A percentile compares a stretch with the other conserved stretches of the same genome.
These are phyloP conservation scores for Fusarium aywerte DNA, from an alignment of 2,329 filamentous ascomycete genomes.

Conservation along the genomic window DNA sequence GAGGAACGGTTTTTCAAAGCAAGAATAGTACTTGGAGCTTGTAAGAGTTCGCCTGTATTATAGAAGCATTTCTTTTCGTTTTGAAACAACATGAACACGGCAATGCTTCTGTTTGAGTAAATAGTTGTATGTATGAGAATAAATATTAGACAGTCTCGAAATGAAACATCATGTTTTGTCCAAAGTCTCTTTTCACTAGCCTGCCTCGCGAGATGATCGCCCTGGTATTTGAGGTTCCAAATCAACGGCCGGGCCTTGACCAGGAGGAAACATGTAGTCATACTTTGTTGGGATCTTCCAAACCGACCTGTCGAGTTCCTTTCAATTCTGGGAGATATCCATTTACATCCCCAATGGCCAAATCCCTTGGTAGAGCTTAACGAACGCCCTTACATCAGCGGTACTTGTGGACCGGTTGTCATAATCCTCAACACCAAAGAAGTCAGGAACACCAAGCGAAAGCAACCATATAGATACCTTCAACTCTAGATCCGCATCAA, in stretches of 20 bases:
- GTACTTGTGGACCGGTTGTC: accelerated
- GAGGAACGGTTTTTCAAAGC: background rate
- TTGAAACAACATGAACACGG: background rate
- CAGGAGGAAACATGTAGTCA: background rate
- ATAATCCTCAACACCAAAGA: background rate
- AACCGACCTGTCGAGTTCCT: conserved; percentile 3
- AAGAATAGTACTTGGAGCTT: background rate
- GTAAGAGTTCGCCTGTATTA: background rate
- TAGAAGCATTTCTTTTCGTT: background rate
- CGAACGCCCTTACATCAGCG: background rate
- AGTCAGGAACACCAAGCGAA: background rate
- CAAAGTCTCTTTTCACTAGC: accelerated
- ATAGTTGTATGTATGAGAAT: background rate
- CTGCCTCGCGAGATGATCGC: background rate
- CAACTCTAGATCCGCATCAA: conserved; percentile 1
- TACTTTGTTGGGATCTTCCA: background rate
- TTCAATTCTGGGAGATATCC: conserved; percentile 14
- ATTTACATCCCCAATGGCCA: conserved; percentile 10
- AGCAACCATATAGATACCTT: conserved; percentile 4
- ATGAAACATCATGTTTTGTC: background rate
- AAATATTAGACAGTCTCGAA: background rate
- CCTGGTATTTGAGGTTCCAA: background rate
- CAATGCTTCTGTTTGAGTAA: background rate
- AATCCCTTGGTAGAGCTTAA: conserved; percentile 12
- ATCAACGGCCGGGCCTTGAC: background rate